phyloP scores from a whole-genome alignment of 768 basidiomycete genomes.

The Phlebiopsis gigantea region DNA sequence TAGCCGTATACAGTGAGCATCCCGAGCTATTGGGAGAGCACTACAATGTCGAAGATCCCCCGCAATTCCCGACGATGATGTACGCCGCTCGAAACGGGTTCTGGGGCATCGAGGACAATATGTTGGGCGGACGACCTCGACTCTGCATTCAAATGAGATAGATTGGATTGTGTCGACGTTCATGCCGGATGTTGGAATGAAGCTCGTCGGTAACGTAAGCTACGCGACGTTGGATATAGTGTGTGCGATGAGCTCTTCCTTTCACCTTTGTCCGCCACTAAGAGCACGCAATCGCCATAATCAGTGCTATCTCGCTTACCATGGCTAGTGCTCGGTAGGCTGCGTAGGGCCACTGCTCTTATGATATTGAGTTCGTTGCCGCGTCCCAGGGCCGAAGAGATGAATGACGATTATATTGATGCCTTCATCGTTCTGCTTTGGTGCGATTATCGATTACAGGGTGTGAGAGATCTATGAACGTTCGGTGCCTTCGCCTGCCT shows the following conservation, averaged over 20 bases:
- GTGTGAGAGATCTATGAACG: neutral
- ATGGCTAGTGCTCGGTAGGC: neutral
- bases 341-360: neutral
- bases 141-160: too few relatives aligned
- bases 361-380: neutral
- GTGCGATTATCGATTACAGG: conserved; percentile 4
- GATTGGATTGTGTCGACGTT: neutral
- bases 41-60: neutral
- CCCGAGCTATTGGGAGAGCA: too few relatives aligned
- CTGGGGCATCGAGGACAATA: too few relatives aligned
- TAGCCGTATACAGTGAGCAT: neutral
- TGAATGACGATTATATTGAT: neutral
- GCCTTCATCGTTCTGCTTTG: neutral
- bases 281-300: neutral
- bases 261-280: neutral
- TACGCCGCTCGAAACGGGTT: too few relatives aligned
- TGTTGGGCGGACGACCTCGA: too few relatives aligned
- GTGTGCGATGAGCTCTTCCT: neutral
- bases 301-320: neutral
- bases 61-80: too few relatives aligned
- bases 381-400: neutral
- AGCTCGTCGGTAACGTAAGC: neutral
- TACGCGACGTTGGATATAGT: neutral
- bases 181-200: neutral
- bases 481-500: neutral